Conservation (phyloP, 805 yeast species). For the Candida schatavii region DNA sequence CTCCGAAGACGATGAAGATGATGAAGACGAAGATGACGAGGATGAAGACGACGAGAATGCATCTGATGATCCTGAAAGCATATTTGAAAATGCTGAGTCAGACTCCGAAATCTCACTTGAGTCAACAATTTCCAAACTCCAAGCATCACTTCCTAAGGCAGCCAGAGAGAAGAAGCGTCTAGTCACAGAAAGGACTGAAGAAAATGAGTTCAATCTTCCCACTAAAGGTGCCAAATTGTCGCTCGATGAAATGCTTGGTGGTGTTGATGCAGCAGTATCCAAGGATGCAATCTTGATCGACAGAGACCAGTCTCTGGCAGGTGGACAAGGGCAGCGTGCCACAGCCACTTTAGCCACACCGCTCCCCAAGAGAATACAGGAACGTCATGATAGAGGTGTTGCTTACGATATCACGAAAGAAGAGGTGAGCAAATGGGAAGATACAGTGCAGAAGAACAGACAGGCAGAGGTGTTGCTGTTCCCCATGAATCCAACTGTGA, state of each 20-base stretch:
- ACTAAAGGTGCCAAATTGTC: constrained; percentile 57
- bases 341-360: constrained; percentile 68
- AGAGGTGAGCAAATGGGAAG: constrained; percentile 87
- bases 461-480: constrained; percentile 82
- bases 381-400: constrained; percentile 80
- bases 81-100: constrained; percentile 32
- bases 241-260: constrained; percentile 72
- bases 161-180: constrained; percentile 43
- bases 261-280: constrained; percentile 49
- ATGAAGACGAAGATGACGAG: constrained; percentile 23
- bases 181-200: constrained; percentile 54
- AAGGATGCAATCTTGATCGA: constrained; percentile 51
- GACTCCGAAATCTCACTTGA: constrained; percentile 54
- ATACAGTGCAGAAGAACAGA: constrained; percentile 72
- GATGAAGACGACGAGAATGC: constrained; percentile 25
- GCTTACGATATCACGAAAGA: constrained; percentile 88
- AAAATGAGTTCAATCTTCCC: constrained; percentile 70
- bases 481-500: constrained; percentile 56
- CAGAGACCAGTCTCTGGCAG: constrained; percentile 11
- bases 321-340: constrained; percentile 28
- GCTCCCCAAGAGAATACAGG: constrained; percentile 79
- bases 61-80: constrained; percentile 28
- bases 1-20: constrained; percentile 19
- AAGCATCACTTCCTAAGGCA: constrained; percentile 32
- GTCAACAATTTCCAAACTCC: constrained; percentile 42